phyloP scores from a whole-genome alignment of 257 asterid genomes.

The Solanum medicagineum region DNA sequence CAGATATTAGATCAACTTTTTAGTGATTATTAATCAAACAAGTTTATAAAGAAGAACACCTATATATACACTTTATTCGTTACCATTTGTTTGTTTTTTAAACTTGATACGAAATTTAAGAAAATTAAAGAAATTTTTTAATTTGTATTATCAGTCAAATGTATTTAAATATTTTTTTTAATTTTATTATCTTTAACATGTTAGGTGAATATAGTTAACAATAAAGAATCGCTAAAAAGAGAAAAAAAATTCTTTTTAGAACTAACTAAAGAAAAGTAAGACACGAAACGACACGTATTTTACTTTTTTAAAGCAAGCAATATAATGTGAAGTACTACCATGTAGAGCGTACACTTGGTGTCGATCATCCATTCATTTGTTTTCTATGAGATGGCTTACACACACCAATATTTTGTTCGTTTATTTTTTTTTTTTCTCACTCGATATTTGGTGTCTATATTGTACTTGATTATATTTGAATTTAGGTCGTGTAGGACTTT shows the following conservation, averaged over 20 bases:
- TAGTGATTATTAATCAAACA: constrained; percentile 25
- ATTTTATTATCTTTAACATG: not conserved
- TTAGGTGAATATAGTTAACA: not conserved
- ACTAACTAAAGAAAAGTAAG: not conserved
- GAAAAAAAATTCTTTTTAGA: no score
- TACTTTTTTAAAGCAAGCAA: not conserved
- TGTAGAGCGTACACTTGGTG: not conserved
- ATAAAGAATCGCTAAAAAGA: not conserved
- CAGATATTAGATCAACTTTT: constrained; percentile 5
- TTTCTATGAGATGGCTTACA: not conserved
- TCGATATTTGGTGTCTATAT: no score
- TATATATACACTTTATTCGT: not conserved
- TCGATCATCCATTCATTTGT: not conserved
- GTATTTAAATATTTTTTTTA: not conserved
- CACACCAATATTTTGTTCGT: no score
- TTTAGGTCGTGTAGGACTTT: no score
- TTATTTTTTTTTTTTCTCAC: no score
- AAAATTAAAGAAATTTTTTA: rapidly evolving
- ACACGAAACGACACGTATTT: not conserved
- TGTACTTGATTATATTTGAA: no score
- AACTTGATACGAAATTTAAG: rapidly evolving
- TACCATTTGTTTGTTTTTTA: not conserved
- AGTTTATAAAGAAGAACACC: not conserved
- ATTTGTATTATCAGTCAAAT: not conserved
- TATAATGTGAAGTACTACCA: not conserved